Evolutionary conservation across 2,329 filamentous ascomycete genomes (phyloP).

Genomic region (Trichoderma oligosporum): DNA sequence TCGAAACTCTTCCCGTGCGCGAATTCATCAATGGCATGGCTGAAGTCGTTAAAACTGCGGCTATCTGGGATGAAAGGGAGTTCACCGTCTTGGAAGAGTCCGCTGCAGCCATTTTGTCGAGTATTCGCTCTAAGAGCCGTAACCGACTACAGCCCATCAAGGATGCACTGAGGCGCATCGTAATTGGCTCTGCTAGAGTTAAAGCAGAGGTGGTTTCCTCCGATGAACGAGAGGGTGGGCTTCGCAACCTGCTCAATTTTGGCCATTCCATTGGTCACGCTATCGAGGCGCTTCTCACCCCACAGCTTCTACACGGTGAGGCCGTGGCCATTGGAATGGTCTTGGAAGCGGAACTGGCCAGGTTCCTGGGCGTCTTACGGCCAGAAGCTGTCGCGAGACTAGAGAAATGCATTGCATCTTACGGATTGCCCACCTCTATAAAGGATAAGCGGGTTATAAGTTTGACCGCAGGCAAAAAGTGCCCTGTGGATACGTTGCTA

Average conservation of each 20-base stretch:
- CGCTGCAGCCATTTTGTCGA: slow-evolving; percentile 65
- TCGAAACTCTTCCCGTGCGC: slow-evolving; percentile 82
- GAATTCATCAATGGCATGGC: slow-evolving; percentile 99
- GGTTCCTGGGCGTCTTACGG: slow-evolving; percentile 79
- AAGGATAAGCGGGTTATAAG: slow-evolving; percentile 78
- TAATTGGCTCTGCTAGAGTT: slow-evolving; percentile 84
- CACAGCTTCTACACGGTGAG: slow-evolving; percentile 92
- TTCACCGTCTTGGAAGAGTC: slow-evolving; percentile 82
- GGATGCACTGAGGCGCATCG: slow-evolving; percentile 69
- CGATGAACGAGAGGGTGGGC: slow-evolving; percentile 89
- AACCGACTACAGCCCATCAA: slow-evolving; percentile 67
- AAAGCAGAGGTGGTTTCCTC: slow-evolving; percentile 93
- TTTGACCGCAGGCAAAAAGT: slow-evolving; percentile 80
- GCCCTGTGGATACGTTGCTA: slow-evolving; percentile 79
- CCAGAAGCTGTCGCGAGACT: slow-evolving; percentile 85
- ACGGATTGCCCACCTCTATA: slow-evolving; percentile 80
- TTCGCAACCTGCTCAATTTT: slow-evolving; percentile 94
- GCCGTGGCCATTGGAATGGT: slow-evolving; percentile 98
- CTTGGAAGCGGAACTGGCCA: slow-evolving; percentile 90
- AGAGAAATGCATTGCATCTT: slow-evolving; percentile 90
- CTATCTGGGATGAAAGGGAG: slow-evolving; percentile 88
- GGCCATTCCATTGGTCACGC: slow-evolving; percentile 98
- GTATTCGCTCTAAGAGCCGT: slow-evolving; percentile 35
- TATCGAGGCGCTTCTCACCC: slow-evolving; percentile 90
- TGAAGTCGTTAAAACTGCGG: slow-evolving; percentile 95